Evolutionary conservation across 2,329 filamentous ascomycete species (phyloP).

Genomic region (Penicillium sp.): DNA sequence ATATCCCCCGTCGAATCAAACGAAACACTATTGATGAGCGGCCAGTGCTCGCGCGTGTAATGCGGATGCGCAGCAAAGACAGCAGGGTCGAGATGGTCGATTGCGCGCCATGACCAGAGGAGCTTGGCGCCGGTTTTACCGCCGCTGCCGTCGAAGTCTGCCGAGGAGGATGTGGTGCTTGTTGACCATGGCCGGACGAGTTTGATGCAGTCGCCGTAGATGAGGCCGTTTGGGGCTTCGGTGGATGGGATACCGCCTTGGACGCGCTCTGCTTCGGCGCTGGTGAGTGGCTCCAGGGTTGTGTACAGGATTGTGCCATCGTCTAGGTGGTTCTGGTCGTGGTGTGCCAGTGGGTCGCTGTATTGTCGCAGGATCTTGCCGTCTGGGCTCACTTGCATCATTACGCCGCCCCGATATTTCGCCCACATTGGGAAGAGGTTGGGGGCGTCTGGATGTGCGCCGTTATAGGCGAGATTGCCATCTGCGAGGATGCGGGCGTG

Average conservation of each 20-base stretch:
- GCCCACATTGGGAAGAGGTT: conserved; percentile 39
- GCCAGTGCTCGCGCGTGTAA: conserved; percentile 34
- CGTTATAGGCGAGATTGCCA: conserved; percentile 41
- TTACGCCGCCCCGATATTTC: conserved; percentile 42
- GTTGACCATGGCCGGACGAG: conserved; percentile 29
- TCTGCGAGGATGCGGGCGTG: conserved; percentile 40
- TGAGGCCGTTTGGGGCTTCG: conserved; percentile 21
- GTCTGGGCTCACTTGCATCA: conserved; percentile 35
- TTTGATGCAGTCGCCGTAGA: conserved; percentile 39
- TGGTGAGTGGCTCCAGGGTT: conserved; percentile 34
- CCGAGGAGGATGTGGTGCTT: conserved; percentile 14
- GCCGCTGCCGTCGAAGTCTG: conserved; percentile 16
- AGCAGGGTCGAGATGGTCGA: conserved; percentile 34
- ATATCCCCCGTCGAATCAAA: conserved; percentile 35
- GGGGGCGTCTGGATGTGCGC: conserved; percentile 33
- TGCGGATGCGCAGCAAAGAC: conserved; percentile 35
- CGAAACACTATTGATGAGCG: conserved; percentile 40
- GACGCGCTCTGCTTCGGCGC: conserved; percentile 30
- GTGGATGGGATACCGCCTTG: conserved; percentile 36
- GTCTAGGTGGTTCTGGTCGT: conserved; percentile 41
- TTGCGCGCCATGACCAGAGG: conserved; percentile 40
- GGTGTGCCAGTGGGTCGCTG: conserved; percentile 38
- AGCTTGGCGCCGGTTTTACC: conserved; percentile 25
- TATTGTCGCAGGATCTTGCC: conserved; percentile 37
- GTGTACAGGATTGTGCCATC: conserved; percentile 40